Evolutionary conservation across 129 eudicot species (phyloP).

Genomic region (Centrapalus pauciflorus): DNA sequence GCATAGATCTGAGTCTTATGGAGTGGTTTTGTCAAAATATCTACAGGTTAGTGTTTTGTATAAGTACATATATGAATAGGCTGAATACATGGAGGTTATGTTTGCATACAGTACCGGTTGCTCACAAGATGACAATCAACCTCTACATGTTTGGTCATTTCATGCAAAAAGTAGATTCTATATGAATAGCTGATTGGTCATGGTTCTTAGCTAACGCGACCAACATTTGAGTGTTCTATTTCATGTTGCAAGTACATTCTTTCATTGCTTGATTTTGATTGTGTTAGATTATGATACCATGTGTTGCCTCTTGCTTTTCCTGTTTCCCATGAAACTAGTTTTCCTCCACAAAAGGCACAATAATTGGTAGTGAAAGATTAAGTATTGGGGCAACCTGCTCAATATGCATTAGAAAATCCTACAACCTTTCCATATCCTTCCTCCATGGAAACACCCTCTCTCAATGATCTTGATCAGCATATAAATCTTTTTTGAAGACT

Average conservation of each 20-base stretch:
- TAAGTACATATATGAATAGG: neutral
- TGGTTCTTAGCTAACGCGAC: neutral
- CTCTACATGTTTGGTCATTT: neutral
- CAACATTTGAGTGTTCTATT: neutral
- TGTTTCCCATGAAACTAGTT: neutral
- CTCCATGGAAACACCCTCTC: neutral
- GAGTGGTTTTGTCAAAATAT: neutral
- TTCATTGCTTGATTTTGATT: neutral
- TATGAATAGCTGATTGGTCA: neutral
- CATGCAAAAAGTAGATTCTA: neutral
- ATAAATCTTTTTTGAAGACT: neutral
- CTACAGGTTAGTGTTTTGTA: neutral
- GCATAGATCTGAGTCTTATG: constrained; percentile 1
- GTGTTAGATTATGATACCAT: neutral
- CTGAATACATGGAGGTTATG: neutral
- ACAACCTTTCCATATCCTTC: neutral
- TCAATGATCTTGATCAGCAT: neutral
- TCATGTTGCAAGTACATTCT: neutral
- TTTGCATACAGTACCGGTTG: neutral
- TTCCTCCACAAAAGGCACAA: neutral
- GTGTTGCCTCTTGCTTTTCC: neutral
- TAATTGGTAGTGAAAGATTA: neutral
- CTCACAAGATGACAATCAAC: neutral
- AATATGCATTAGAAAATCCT: neutral
- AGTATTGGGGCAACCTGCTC: neutral